Base-by-base conservation (phyloP, 2,329 filamentous ascomycete genomes). In the Ceratocystiopsis sp. region DNA sequence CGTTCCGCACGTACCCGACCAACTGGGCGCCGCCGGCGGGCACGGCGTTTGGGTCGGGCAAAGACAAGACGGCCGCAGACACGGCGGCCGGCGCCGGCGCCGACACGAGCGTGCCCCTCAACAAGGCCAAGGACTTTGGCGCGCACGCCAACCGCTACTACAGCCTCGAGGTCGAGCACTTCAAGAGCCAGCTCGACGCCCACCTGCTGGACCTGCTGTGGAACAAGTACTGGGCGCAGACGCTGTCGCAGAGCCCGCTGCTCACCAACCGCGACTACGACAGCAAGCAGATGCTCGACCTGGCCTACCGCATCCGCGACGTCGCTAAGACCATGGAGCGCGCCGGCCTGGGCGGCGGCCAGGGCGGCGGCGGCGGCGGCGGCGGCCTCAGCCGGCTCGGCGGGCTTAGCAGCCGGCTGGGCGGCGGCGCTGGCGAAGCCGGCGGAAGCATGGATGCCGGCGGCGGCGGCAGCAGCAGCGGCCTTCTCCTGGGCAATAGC, bases 211-310 rank as follows among this genome's bases (percentile, higher is more conserved):
- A 93, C 55, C 72, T 85, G 42, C 68, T 98, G 29, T 96, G 91
- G 91, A 94, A 95, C 67, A 96, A 96, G 62, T 98, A 98, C 68
- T 94, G 86, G 91, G 87, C 95, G 33, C 84, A 93, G 56, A 98
- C 91, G 7, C 73, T 98, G 17, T 93, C 85, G 32, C 84, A 93
- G 53, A 91, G 78, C 52, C 87, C 89, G 18, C 71, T 95, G 5
- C 79, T 93, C 53, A 86, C 84, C 44, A 96, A 94, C 56, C 82
- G 87, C 49, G 89, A 95, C 53, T 98, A 87, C 57, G 81, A 80
- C 42, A 93, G 81, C 54, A 91, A 87, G 60, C 87, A 95, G 61
- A 91, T 98, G 62, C 67, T 79, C 40, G 91, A 98, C 59, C 68
- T 96, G 37, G 81, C 81, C 36, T 75, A 77, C 50, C 95, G 94